A percentile compares a stretch with the other conserved stretches of the same genome.
Conservation (phyloP, 176 grass and related monocot species). For the Oryza brachyantha region DNA sequence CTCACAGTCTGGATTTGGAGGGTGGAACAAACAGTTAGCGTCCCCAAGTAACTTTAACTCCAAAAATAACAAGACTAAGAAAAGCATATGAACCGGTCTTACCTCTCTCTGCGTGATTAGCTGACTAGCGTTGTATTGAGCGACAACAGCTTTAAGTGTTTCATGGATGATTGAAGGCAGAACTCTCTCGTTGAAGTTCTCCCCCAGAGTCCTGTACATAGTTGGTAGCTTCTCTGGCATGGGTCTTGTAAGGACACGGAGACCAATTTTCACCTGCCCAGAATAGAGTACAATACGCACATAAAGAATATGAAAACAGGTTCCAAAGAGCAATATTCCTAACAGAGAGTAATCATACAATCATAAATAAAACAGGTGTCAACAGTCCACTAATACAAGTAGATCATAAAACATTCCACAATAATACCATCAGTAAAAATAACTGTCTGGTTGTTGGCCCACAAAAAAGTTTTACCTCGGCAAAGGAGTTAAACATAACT, state of each 20-base stretch:
- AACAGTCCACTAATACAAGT: not conserved
- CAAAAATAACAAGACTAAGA: constrained; percentile 3
- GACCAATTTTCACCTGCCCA: constrained; percentile 76
- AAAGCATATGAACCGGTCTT: not conserved
- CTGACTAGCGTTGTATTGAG: constrained; percentile 83
- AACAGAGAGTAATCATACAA: not conserved
- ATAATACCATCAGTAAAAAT: not conserved
- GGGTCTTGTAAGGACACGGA: constrained; percentile 73
- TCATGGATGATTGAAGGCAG: constrained; percentile 87
- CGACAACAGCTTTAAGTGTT: constrained; percentile 77
- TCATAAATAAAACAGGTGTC: not conserved
- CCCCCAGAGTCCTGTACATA: constrained; percentile 69
- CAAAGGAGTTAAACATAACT: no score
- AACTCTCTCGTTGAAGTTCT: constrained; percentile 85
- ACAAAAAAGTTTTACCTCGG: no score
- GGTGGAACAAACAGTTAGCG: not conserved
- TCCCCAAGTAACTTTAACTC: not conserved
- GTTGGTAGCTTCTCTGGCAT: constrained; percentile 71
- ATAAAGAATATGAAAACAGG: constrained; percentile 1
- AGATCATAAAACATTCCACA: not conserved
- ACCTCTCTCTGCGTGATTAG: constrained; percentile 96
- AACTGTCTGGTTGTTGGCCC: no score
- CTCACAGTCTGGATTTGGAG: constrained; percentile 60
- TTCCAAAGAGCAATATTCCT: not conserved
- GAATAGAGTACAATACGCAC: not conserved